Evolutionary conservation across 305 asterid species (phyloP), one percentile per base, ranked within the genome.

Genomic region (Ilex paraguariensis): DNA sequence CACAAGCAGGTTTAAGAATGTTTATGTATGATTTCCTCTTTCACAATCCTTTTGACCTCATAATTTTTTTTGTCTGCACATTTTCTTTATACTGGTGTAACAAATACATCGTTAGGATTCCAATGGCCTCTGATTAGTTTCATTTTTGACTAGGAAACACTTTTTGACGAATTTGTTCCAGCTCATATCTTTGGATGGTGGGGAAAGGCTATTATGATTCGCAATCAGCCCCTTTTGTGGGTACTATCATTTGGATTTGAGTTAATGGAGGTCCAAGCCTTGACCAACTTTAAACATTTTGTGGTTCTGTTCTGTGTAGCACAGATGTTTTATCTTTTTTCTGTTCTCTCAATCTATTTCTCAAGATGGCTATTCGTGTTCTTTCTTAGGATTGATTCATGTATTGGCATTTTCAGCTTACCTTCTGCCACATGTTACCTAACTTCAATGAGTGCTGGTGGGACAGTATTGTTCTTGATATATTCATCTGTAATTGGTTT

Each of bases 381-480:
- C 58, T 8, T 51, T 59, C 42, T 50, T 46, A 10, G 4, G 13
- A 46, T 17, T 67, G 62, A 62, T 63, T 73, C 66, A 55, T 31
- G 49, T 55, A 31, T 66, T 68, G 67, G n/a, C 54, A 45, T 64
- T 74, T 69, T 58, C 95, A 93, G 99, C 91, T 93, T 64, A 93
- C 99, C 58, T 93, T 93, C 68, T 95, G 96, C 60, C 99, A 93
- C 85, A 93, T 90, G 97, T 72, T 93, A 75, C 96, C 97, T 10
- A 93, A 93, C 80, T 93, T 90, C 75, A 90, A 90, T 32, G 61
- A 57, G 21, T 57, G 61, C 48, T 57, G 61, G 61, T 57, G 61
- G 61, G 45, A 57, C 45, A 57, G 45, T 36, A 31, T 57, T 31
- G 32, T 57, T 13, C 61, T 57, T 14, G 61, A 57, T 57, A 33